Evolutionary conservation across 164 flowering plant species (phyloP).

Genomic region (Amborella trichopoda): DNA sequence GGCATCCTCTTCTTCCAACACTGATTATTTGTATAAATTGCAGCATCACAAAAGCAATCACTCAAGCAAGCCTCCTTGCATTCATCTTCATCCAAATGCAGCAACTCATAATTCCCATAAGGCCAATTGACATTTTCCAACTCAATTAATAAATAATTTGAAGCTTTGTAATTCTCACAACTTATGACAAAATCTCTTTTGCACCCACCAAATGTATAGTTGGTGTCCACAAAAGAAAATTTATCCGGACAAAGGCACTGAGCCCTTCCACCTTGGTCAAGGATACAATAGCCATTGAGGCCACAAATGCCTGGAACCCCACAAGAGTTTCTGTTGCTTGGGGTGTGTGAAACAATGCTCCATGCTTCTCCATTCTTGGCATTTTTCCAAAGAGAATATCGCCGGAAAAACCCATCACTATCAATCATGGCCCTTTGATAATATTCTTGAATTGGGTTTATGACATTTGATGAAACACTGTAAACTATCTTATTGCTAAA

Average conservation of each 20-base stretch:
- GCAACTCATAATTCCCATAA: slow-evolving; percentile 15
- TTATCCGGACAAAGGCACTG: slow-evolving; percentile 31
- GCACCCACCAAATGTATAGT: slow-evolving; percentile 29
- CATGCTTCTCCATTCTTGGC: not conserved
- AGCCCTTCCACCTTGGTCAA: slow-evolving; percentile 15
- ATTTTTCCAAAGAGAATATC: slow-evolving; percentile 17
- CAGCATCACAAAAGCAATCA: slow-evolving; percentile 46
- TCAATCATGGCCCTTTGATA: slow-evolving; percentile 32
- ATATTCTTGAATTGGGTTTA: slow-evolving; percentile 3
- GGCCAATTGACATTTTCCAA: slow-evolving; percentile 34
- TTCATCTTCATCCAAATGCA: slow-evolving; percentile 8
- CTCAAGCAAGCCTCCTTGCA: slow-evolving; percentile 34
- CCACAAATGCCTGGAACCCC: slow-evolving; percentile 27
- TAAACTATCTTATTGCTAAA: slow-evolving; percentile 5
- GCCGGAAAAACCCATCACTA: slow-evolving; percentile 35
- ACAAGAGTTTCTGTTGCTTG: not conserved
- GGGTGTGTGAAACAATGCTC: not conserved
- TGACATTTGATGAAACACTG: not conserved
- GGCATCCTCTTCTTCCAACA: slow-evolving; percentile 48
- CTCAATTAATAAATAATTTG: not conserved
- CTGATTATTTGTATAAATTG: slow-evolving; percentile 10
- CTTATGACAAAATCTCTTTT: slow-evolving; percentile 17
- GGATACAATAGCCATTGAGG: slow-evolving; percentile 31
- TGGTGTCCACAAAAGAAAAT: slow-evolving; percentile 25
- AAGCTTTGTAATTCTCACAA: slow-evolving; percentile 8